These are phyloP conservation scores for Buxus sempervirens DNA, from an alignment of 164 flowering plant species.

Conservation along the genomic window DNA sequence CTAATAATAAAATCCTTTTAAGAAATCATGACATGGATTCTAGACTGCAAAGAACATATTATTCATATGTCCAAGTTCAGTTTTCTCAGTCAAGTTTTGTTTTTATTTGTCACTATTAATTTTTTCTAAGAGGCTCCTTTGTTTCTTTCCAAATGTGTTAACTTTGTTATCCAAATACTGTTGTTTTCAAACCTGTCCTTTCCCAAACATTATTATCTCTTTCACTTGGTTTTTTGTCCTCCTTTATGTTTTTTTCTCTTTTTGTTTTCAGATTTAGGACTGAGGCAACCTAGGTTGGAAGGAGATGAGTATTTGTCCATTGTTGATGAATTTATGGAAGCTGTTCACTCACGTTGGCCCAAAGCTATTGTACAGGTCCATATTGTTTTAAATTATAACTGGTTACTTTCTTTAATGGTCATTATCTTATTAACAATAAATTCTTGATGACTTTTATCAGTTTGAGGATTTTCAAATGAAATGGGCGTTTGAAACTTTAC, in stretches of 20 bases:
- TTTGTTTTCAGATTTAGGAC: conserved; percentile 70
- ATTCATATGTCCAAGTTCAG: too few relatives aligned
- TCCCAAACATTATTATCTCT: background rate
- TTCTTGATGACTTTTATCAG: conserved; percentile 35
- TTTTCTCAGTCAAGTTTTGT: too few relatives aligned
- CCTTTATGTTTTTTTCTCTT: background rate
- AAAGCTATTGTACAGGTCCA: conserved; percentile 95
- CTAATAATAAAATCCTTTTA: too few relatives aligned
- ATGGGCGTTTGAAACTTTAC: conserved; percentile 99
- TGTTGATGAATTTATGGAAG: conserved; percentile 99
- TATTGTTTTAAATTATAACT: conserved; percentile 10
- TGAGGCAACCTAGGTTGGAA: conserved; percentile 88
- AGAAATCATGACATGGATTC: too few relatives aligned
- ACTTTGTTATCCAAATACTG: background rate
- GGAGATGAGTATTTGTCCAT: conserved; percentile 88
- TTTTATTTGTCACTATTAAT: too few relatives aligned
- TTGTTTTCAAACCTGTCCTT: background rate
- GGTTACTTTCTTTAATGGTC: conserved; percentile 2
- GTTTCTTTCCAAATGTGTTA: background rate
- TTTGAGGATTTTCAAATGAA: conserved; percentile 99
- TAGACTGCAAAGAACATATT: too few relatives aligned
- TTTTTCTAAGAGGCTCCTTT: too few relatives aligned
- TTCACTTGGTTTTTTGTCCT: background rate
- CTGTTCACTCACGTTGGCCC: conserved; percentile 89
- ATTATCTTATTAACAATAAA: background rate